Conservation (phyloP, 164 flowering plant genomes). For the Chimonanthus praecox region DNA sequence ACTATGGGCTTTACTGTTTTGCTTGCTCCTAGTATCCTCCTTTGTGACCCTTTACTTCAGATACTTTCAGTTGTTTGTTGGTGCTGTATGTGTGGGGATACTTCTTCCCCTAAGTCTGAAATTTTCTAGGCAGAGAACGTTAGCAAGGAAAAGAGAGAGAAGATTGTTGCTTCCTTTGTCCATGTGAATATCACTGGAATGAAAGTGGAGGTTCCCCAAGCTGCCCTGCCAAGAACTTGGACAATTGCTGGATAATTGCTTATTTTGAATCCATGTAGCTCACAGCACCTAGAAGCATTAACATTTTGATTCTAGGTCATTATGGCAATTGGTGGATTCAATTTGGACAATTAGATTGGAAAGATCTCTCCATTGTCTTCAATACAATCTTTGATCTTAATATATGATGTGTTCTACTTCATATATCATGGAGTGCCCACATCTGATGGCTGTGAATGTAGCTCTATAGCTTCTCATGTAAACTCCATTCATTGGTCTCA, state of each 20-base stretch:
- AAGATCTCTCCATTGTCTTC: background rate
- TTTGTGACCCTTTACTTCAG: conserved; percentile 35
- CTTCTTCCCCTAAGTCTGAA: conserved; percentile 39
- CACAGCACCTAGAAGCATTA: conserved; percentile 1
- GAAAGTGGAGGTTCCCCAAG: conserved; percentile 3
- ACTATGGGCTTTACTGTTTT: conserved; percentile 37
- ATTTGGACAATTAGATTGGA: conserved; percentile 1
- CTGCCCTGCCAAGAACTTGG: background rate
- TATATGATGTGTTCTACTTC: background rate
- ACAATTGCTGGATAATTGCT: background rate
- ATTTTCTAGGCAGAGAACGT: conserved; percentile 25
- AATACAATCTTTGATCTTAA: background rate
- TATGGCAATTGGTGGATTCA: background rate
- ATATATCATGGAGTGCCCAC: background rate
- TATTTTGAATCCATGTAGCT: conserved; percentile 5
- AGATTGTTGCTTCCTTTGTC: conserved; percentile 46
- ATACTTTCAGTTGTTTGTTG: conserved; percentile 27
- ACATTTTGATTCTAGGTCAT: background rate
- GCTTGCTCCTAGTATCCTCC: conserved; percentile 29
- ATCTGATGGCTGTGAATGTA: conserved; percentile 9
- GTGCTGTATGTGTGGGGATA: conserved; percentile 30
- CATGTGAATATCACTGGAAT: conserved; percentile 26
- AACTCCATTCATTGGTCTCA: background rate
- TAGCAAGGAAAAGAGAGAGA: conserved; percentile 36
- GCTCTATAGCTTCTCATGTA: background rate